Base-by-base conservation (phyloP, 2,329 filamentous ascomycete species). In the Coniochaeta pulveracea region DNA sequence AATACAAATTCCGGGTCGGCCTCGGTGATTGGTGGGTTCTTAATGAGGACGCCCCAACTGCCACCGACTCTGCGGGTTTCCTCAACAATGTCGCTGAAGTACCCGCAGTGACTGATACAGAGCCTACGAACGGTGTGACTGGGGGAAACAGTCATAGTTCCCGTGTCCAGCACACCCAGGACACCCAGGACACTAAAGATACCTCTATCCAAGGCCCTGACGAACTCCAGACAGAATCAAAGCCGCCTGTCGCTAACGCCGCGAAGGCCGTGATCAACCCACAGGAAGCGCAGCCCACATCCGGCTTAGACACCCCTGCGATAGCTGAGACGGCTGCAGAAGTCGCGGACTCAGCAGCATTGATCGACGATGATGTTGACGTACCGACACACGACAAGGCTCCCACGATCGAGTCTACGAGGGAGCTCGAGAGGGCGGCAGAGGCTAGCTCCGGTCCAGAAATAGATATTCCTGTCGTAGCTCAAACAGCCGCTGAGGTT, bases 1-100 rank as follows among this genome's bases (percentile, higher is more conserved):
- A 82, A 46, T 88, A 85, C 65, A 86, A 85, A 54, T 80, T 86
- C 44, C 69, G 78, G 19, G 59, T 81, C 22, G 80, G 79, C 8
- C 51, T 64, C 14, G 72, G 72, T 30, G 69, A 82, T 41, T 82
- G 76, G 72, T 84, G 80, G 80, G 61, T 76, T 16, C 53, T 83
- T 28, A 72, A 85, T 43, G 74, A 83, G 37, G 61, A 60, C 27
- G 62, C 66, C 34, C 68, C 72, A 10, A 74, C 64, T 35, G 59
- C 52, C 17, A 57, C 53, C 33, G 67, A 71, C 40, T 49, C 48
- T 6, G 44, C 47, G 16, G 67, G 67, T 8, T 69, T 69, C 36
- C 46, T 53, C 36, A 72, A 72, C 49, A 69, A 68, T 39, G 37
- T 65, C 14, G 36, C 69, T 22, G 51, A 50, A 14, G 49, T 56